Evolutionary conservation across 805 yeast species (phyloP), one percentile per base, ranked within the genome.

Genomic region (Komagataella pastoris): DNA sequence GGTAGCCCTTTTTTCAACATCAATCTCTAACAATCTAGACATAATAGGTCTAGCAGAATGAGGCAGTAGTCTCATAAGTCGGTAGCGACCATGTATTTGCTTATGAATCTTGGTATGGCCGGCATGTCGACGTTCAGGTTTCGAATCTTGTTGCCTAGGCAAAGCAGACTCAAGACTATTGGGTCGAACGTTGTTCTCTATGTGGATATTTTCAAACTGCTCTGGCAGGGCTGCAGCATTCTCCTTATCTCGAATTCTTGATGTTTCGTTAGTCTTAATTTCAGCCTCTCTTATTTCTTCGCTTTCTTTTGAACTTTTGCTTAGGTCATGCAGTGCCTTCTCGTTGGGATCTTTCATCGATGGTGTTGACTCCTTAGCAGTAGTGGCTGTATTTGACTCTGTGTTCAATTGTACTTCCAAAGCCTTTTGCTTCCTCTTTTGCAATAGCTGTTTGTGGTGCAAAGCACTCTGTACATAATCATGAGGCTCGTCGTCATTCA

Each of bases 41-140:
- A 86, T 71, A 8, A 86, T 70, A 10, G 91, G 93, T 65, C 95
- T 75, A 14, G 93, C 71, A 6, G 91, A 89, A 64, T 86, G 95
- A 3, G 95, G 95, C 44, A 86, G 67, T 50, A 86, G 68, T 66
- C 95, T 77, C 83, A 86, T 79, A 56, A 86, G 69, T 62, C 95
- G 72, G 66, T 86, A 86, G 8, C 93, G 91, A 6, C 95, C 95
- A 59, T 85, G 89, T 21, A 85, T 79, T 55, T 80, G 82, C 57
- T 77, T 79, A 58, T 65, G 69, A 43, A 74, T 71, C 54, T 69
- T 69, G 17, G 57, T 24, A n/a, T 59, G 52, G 46, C 58, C 49
- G 3, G 61, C 57, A 40, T 67, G 68, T 47, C 70, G 62, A 36
- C 67, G 62, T 54, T 67, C 72, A 6, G 70, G 70, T 44, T 57